These are phyloP conservation scores for Pythium myriotylum DNA, from an alignment of 352 stramenopile genomes.

Conservation along the genomic window DNA sequence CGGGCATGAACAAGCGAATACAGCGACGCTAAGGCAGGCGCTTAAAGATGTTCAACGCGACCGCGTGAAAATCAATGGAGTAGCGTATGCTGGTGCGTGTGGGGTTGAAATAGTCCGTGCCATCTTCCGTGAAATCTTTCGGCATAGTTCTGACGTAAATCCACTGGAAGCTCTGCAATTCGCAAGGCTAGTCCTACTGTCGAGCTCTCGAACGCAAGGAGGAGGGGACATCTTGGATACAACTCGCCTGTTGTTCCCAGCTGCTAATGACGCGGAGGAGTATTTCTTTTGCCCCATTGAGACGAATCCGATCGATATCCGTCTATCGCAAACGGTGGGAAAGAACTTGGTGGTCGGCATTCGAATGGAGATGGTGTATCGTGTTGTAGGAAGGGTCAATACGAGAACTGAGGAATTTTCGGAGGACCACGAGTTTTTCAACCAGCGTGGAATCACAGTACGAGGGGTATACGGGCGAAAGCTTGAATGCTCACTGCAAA, in stretches of 20 bases:
- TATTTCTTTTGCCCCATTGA: slow-evolving; percentile 60
- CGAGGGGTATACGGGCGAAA: slow-evolving; percentile 13
- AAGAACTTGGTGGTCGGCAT: slow-evolving; percentile 12
- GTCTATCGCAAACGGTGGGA: slow-evolving; percentile 16
- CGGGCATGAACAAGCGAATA: slow-evolving; percentile 45
- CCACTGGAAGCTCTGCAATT: slow-evolving; percentile 66
- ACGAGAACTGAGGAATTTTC: background rate
- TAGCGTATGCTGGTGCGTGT: slow-evolving; percentile 34
- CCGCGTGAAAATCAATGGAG: slow-evolving; percentile 55
- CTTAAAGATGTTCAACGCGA: slow-evolving; percentile 73
- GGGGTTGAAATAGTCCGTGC: slow-evolving; percentile 39
- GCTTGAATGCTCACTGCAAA: slow-evolving; percentile 7
- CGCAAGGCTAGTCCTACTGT: slow-evolving; percentile 55
- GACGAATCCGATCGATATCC: slow-evolving; percentile 49
- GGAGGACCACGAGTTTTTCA: background rate
- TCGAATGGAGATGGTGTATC: slow-evolving; percentile 27
- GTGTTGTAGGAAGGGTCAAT: slow-evolving; percentile 6
- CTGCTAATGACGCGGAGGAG: slow-evolving; percentile 13
- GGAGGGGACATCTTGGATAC: slow-evolving; percentile 72
- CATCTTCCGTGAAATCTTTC: slow-evolving; percentile 31
- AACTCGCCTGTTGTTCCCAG: slow-evolving; percentile 50
- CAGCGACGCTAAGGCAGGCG: slow-evolving; percentile 55
- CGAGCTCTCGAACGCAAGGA: slow-evolving; percentile 62
- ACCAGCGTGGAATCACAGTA: background rate
- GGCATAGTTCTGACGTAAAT: background rate